phyloP scores from a whole-genome alignment of 257 asterid species.

The Solanum sitiens region DNA sequence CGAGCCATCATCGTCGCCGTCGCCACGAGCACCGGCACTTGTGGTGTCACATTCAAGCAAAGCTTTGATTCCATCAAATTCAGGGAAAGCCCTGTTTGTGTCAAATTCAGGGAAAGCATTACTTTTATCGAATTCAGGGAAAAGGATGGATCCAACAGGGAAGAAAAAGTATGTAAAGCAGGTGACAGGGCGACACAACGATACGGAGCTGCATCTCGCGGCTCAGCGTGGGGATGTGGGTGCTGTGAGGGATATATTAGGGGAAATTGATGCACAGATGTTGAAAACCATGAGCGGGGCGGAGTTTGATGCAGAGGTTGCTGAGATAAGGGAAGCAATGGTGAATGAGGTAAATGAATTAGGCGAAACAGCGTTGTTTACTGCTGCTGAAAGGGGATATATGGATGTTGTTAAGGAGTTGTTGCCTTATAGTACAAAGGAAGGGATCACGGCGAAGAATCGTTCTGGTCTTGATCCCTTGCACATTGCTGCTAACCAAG shows the following conservation, averaged over 20 bases:
- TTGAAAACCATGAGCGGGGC: slow-evolving; percentile 35
- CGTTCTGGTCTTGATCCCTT: slow-evolving; percentile 44
- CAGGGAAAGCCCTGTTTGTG: slow-evolving; percentile 33
- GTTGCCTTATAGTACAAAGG: slow-evolving; percentile 34
- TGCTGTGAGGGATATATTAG: slow-evolving; percentile 57
- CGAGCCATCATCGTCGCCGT: slow-evolving; percentile 27
- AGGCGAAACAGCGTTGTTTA: slow-evolving; percentile 51
- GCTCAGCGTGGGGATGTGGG: slow-evolving; percentile 70
- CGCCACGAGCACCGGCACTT: slow-evolving; percentile 48
- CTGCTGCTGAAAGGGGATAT: slow-evolving; percentile 41
- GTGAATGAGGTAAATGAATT: slow-evolving; percentile 55
- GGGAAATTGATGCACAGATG: slow-evolving; percentile 64
- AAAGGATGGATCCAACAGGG: slow-evolving; percentile 26
- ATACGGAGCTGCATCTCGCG: slow-evolving; percentile 83
- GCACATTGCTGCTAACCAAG: slow-evolving; percentile 56
- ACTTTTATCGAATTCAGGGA: slow-evolving; percentile 58
- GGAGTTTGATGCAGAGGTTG: slow-evolving; percentile 49
- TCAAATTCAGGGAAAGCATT: slow-evolving; percentile 57
- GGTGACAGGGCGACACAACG: slow-evolving; percentile 85
- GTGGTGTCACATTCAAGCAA: slow-evolving; percentile 41
- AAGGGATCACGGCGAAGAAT: slow-evolving; percentile 34
- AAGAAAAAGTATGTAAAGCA: slow-evolving; percentile 78
- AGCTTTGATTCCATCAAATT: slow-evolving; percentile 22
- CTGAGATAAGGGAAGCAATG: slow-evolving; percentile 41
- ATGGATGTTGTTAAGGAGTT: slow-evolving; percentile 35